Evolutionary conservation across 169 alveolate species (phyloP).

Genomic region (Miamiensis avidus): DNA sequence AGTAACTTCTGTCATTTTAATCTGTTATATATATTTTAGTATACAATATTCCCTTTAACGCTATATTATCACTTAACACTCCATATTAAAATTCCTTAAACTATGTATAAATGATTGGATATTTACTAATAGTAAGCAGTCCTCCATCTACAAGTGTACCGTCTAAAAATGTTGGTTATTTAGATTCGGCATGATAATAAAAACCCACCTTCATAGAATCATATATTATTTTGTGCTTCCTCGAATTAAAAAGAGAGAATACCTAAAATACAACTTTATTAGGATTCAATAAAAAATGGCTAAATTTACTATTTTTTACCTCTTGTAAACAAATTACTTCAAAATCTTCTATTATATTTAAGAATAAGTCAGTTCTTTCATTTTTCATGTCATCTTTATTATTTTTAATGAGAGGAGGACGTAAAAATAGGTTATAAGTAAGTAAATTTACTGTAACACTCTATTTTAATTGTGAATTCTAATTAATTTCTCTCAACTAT

Average conservation of each 20-base stretch:
- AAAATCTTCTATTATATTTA: conserved; percentile 38
- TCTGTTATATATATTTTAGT: conserved; percentile 41
- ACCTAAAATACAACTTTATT: background rate
- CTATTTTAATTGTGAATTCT: too few relatives aligned
- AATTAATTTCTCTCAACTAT: too few relatives aligned
- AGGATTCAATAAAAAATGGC: background rate
- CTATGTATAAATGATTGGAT: conserved; percentile 14
- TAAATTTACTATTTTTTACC: background rate
- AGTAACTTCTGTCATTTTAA: background rate
- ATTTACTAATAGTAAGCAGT: conserved; percentile 38
- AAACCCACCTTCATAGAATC: conserved; percentile 56
- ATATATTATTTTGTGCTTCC: conserved; percentile 50
- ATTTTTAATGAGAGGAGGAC: conserved; percentile 72
- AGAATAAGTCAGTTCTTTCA: conserved; percentile 50
- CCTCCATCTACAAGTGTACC: conserved; percentile 64
- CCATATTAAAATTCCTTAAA: conserved; percentile 39
- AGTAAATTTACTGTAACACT: conserved; percentile 35
- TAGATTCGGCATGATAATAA: conserved; percentile 50
- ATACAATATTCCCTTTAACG: conserved; percentile 45
- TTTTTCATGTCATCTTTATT: conserved; percentile 60
- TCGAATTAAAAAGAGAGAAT: conserved; percentile 48
- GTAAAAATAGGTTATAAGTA: conserved; percentile 61
- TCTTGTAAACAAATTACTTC: conserved; percentile 72
- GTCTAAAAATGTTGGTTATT: conserved; percentile 58
- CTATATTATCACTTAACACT: conserved; percentile 36